Conservation (phyloP, 768 basidiomycete species). For the Lactarius vividus region DNA sequence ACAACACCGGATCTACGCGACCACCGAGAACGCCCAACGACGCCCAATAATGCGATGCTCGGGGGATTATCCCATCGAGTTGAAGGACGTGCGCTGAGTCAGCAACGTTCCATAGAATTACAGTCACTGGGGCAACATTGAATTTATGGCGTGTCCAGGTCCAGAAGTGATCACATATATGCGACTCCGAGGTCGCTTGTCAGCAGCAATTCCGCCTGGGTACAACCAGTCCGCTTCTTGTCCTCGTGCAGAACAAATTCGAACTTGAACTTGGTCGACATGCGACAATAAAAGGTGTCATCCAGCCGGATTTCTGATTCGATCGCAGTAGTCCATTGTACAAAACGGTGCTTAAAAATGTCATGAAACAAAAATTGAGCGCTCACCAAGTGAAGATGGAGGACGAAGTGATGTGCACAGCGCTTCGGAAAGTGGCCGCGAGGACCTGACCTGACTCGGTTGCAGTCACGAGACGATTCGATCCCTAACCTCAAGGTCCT, state of each 20-base stretch:
- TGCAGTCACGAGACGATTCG: background rate
- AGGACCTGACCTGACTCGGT: background rate
- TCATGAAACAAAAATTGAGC: background rate
- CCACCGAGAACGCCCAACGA: background rate
- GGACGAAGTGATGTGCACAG: background rate
- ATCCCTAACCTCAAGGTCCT: too few relatives aligned
- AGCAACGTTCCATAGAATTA: background rate
- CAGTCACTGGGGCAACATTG: background rate
- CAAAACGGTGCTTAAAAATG: background rate
- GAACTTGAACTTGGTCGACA: background rate
- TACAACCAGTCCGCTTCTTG: background rate
- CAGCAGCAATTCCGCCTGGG: background rate
- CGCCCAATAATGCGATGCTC: background rate
- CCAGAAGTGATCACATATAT: background rate
- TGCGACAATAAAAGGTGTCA: background rate
- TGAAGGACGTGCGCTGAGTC: background rate
- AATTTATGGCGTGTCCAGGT: background rate
- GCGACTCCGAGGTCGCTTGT: background rate
- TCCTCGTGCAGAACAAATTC: background rate
- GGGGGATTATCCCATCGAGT: background rate
- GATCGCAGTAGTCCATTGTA: background rate
- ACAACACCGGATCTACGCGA: slow-evolving; percentile 5
- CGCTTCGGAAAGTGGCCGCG: background rate
- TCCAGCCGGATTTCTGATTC: background rate
- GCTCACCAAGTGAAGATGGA: background rate